Evolutionary conservation across 2,329 filamentous ascomycete genomes (phyloP).

Genomic region (Colletotrichum tofieldiae): DNA sequence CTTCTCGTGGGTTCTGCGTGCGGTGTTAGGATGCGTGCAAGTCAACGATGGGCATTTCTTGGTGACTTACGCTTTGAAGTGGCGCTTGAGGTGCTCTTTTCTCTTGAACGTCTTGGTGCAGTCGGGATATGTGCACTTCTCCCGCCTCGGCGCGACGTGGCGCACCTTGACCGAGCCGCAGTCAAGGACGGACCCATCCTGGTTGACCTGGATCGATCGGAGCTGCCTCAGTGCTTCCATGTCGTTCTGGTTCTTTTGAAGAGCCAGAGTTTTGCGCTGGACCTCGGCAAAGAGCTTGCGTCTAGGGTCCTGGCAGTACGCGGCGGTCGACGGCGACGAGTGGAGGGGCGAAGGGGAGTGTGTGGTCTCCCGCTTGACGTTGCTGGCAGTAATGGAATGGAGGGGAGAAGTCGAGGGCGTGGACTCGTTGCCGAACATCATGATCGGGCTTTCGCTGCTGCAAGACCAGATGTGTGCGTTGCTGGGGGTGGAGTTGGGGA

Average conservation of each 20-base stretch:
- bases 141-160: conserved; percentile 43
- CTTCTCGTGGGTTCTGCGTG: conserved; percentile 28
- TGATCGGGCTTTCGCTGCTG: conserved; percentile 59
- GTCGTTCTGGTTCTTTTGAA: conserved; percentile 58
- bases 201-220: conserved; percentile 41
- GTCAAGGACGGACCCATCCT: conserved; percentile 39
- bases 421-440: conserved; percentile 53
- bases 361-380: conserved; percentile 54
- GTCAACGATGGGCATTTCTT: conserved; percentile 37
- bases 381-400: conserved; percentile 51
- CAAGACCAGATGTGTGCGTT: conserved; percentile 58
- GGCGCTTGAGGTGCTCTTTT: conserved; percentile 71
- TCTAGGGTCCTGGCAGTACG: conserved; percentile 49
- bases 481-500: conserved; percentile 57
- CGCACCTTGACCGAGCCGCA: conserved; percentile 41
- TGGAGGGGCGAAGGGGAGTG: conserved; percentile 51
- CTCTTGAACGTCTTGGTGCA: conserved; percentile 67
- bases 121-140: conserved; percentile 60
- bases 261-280: conserved; percentile 61
- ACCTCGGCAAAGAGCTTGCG: conserved; percentile 60
- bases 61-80: conserved; percentile 65
- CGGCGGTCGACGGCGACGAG: conserved; percentile 53
- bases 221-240: conserved; percentile 44
- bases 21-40: conserved; percentile 23
- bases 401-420: conserved; percentile 50